A percentile compares a stretch with the other conserved stretches of the same genome.
phyloP scores from a whole-genome alignment of 1,284 basidiomycete species.

The Ustilago cynodontis region DNA sequence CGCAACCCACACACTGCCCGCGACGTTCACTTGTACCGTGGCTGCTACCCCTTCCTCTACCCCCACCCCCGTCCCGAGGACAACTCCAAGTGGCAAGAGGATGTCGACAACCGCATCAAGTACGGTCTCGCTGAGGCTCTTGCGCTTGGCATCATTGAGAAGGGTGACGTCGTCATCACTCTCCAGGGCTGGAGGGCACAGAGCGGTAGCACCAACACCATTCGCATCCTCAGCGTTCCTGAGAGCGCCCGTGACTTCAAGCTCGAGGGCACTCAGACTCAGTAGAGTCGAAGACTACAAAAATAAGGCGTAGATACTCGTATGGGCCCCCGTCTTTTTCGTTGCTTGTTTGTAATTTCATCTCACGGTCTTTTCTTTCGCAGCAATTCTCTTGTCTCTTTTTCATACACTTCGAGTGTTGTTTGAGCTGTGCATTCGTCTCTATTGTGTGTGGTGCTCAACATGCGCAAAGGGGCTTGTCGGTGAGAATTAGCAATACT shows the following conservation, averaged over 20 bases:
- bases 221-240: slow-evolving; percentile 65
- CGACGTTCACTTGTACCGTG: slow-evolving; percentile 96
- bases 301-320: background rate
- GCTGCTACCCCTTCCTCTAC: slow-evolving; percentile 98
- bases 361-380: slow-evolving; percentile 16
- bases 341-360: slow-evolving; percentile 29
- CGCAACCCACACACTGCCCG: slow-evolving; percentile 95
- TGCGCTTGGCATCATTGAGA: slow-evolving; percentile 85
- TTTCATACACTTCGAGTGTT: background rate
- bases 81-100: slow-evolving; percentile 94
- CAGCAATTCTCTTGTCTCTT: slow-evolving; percentile 7
- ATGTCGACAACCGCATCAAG: slow-evolving; percentile 77
- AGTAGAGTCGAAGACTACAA: background rate
- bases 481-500: no score
- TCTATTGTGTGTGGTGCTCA: background rate
- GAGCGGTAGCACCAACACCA: slow-evolving; percentile 81
- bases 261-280: slow-evolving; percentile 61
- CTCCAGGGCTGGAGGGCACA: slow-evolving; percentile 99
- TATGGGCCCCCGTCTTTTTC: background rate
- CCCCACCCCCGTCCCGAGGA: slow-evolving; percentile 86
- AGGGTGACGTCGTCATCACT: slow-evolving; percentile 90
- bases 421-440: background rate
- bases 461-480: background rate
- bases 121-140: slow-evolving; percentile 92
- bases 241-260: slow-evolving; percentile 64